Evolutionary conservation across 2,329 filamentous ascomycete genomes (phyloP), one percentile per base, ranked within the genome.

Genomic region (Didymosphaeria variabile): DNA sequence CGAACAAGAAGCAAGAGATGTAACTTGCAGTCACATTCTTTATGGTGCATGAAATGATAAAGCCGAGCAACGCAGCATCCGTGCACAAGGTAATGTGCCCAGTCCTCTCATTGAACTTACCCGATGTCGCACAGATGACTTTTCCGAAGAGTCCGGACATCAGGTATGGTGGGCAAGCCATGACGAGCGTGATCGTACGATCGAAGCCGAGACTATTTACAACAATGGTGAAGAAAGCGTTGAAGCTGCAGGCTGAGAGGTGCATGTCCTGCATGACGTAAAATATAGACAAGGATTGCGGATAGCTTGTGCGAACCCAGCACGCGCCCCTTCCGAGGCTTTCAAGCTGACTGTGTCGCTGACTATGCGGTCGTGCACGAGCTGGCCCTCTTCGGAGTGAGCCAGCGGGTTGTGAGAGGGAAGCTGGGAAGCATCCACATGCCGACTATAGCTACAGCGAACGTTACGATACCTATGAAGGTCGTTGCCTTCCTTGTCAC

Each of bases 311-410:
- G 34, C 34, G 9, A 36, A 36, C 15, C 34, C 34, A 15, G 34
- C 36, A 17, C 36, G 36, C 17, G 36, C 36, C 2, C 36, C 36
- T 38, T 38, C 15, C 5, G 36, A 38, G 36, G 36, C 36, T 36
- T 80, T 72, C 60, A 82, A 81, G n/a, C 81, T 80, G 9, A 86
- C 79, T 42, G 82, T 85, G 63, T 87, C 84, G 51, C 77, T 74
- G 61, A 82, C 79, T 72, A 76, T 74, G 51, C 72, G 73, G 57
- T 68, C 68, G 29, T 64, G 67, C 1, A 72, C 72, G 6, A 74
- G 67, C 44, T 81, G 73, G 19, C 79, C 78, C 68, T 86, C 83
- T 3, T 81, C 79, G 0, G 72, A 72, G 69, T 80, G 13, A 85
- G 70, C 82, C 83, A 84, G 50, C 36, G 36, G 0, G 82, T 83